Percentiles rank a stretch among this genome's conserved stretches.
phyloP scores from a whole-genome alignment of 768 basidiomycete species.

The Tricholoma matsutake region DNA sequence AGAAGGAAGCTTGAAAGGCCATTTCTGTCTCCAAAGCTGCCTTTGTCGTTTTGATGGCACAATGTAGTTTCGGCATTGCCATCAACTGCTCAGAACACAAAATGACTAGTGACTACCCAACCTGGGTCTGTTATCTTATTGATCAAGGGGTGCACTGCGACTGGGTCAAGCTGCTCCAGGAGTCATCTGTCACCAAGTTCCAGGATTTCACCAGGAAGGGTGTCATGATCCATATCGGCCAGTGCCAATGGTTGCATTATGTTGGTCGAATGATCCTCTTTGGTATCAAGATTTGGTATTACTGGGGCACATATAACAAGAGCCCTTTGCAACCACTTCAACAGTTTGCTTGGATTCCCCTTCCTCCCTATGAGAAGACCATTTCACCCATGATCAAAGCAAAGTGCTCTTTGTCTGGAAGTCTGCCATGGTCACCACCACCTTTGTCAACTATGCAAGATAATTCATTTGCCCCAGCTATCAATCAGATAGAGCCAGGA shows the following conservation, averaged over 20 bases:
- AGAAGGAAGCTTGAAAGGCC: neutral
- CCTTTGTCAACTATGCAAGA: neutral
- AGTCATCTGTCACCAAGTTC: neutral
- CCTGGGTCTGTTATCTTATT: neutral
- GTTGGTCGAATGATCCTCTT: neutral
- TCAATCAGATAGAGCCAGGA: neutral
- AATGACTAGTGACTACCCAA: neutral
- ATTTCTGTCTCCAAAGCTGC: neutral
- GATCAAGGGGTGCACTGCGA: neutral
- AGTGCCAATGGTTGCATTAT: neutral
- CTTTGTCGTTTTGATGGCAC: neutral
- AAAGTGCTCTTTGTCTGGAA: neutral
- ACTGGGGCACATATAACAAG: neutral
- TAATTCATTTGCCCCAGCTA: neutral
- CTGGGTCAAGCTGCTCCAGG: neutral
- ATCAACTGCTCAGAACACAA: neutral
- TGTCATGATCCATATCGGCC: neutral
- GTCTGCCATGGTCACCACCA: neutral
- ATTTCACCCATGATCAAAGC: neutral
- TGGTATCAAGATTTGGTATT: neutral
- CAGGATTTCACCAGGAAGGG: neutral
- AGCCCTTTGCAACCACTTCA: neutral
- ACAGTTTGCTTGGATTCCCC: neutral
- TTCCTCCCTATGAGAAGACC: neutral
- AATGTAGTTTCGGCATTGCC: neutral